phyloP scores from a whole-genome alignment of 139 green algal species.

The Chlamydomonas urium region DNA sequence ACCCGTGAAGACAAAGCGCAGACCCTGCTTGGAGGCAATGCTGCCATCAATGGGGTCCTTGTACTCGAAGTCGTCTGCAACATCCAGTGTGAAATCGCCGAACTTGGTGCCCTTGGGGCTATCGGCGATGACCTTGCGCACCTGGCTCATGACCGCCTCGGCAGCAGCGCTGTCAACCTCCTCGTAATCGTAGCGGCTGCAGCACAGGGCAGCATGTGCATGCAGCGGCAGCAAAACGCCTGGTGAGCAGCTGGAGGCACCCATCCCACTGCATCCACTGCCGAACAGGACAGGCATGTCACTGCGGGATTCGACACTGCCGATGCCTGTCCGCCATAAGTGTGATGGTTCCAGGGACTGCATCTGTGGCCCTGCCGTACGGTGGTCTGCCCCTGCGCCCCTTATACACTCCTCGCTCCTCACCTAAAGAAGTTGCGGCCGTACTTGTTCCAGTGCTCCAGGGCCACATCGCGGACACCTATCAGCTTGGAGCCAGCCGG shows the following conservation, averaged over 20 bases:
- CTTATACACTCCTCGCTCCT: too few species aligned
- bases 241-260: too few species aligned
- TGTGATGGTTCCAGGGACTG: too few species aligned
- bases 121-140: constrained; percentile 5
- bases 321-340: too few species aligned
- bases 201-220: too few species aligned
- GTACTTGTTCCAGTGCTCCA: constrained; percentile 92
- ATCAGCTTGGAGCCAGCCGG: constrained; percentile 74
- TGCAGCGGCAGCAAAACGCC: too few species aligned
- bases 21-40: constrained; percentile 87
- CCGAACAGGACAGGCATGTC: too few species aligned
- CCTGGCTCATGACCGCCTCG: constrained; percentile 80
- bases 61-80: constrained; percentile 96
- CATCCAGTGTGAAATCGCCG: constrained; percentile 70
- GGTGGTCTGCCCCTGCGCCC: too few species aligned
- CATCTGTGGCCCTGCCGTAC: too few species aligned
- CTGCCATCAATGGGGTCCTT: constrained; percentile 94
- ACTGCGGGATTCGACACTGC: too few species aligned
- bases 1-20: constrained; percentile 91
- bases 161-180: constrained; percentile 72
- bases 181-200: constrained; percentile 95
- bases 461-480: constrained; percentile 84
- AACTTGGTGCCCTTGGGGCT: constrained; percentile 64
- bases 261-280: too few species aligned
- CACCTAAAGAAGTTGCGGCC: constrained; percentile 95